Conservation (phyloP, 805 yeast genomes). For the Saccharomycopsis microspora region DNA sequence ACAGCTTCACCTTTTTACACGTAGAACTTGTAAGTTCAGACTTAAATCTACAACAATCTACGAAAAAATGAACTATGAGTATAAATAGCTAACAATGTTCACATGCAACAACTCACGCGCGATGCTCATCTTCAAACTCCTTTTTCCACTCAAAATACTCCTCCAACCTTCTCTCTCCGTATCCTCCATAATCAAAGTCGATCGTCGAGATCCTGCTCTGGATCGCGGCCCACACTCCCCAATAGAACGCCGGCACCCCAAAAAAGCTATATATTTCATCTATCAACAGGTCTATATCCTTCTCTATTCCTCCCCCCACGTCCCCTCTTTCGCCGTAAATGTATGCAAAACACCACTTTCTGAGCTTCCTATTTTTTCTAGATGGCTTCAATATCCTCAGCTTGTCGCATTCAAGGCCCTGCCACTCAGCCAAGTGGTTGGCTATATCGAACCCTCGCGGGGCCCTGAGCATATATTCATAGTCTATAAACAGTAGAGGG, state of each 20-base stretch:
- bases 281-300: conserved; percentile 33
- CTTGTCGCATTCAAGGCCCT: conserved; percentile 64
- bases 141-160: conserved; percentile 66
- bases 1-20: no score
- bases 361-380: conserved; percentile 30
- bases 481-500: conserved; percentile 53
- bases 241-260: conserved; percentile 75
- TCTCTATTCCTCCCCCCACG: conserved; percentile 9
- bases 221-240: conserved; percentile 80
- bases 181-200: conserved; percentile 58
- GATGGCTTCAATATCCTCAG: conserved; percentile 45
- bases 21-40: no score
- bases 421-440: conserved; percentile 72
- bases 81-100: no score
- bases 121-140: background rate
- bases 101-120: no score
- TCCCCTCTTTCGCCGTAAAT: conserved; percentile 22
- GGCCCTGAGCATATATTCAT: conserved; percentile 62
- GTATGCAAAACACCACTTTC: conserved; percentile 50
- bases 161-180: conserved; percentile 45
- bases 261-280: conserved; percentile 49
- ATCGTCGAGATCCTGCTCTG: conserved; percentile 59
- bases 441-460: conserved; percentile 69
- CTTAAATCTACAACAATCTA: no score
- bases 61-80: no score